Evolutionary conservation across 805 yeast species (phyloP), one percentile per base, ranked within the genome.

Genomic region (Myxozyma melibiosi): DNA sequence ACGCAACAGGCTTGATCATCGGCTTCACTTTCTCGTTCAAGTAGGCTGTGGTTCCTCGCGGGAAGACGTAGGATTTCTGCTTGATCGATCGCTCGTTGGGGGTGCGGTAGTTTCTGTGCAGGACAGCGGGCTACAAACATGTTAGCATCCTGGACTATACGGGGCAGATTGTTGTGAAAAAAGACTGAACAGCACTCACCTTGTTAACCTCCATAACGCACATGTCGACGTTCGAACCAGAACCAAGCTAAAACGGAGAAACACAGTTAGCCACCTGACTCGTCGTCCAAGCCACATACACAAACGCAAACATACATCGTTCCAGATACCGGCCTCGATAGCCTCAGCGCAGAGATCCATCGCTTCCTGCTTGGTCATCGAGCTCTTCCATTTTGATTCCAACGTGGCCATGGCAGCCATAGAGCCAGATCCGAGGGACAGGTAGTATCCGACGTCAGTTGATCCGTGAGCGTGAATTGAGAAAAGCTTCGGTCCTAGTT

Each of bases 391-490:
- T 63, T 84, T 80, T 39, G 92, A 81, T 75, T 94, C 99, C 66
- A 94, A 78, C 16, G 94, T 94, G 3, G 98, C 97, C 96, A 94
- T 92, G 7, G 99, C 99, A 4, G 99, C 98, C 72, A 94, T 80
- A 20, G 97, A 90, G 62, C 99, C 99, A 2, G 97, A 90, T 11
- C 99, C 99, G 64, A 94, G 78, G 6, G 97, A 84, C 73, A 86
- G 88, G 73, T 90, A 94, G 67, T 84, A 88, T 6, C 98, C 98
- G 61, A 92, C 87, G 73, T 94, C 99, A 13, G 98, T 91, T 6
- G 97, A 90, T 18, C 99, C 99, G 71, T 94, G 99, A 2, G 99
- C 99, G 67, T 94, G 98, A 39, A 92, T 86, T 1, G 96, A 85
- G 72, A 89, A 85, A 68, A 94, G 78, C 69, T 90, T 96, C 1